Conservation (phyloP, 2,329 filamentous ascomycete genomes). For the Pestalotiopsis sp. region DNA sequence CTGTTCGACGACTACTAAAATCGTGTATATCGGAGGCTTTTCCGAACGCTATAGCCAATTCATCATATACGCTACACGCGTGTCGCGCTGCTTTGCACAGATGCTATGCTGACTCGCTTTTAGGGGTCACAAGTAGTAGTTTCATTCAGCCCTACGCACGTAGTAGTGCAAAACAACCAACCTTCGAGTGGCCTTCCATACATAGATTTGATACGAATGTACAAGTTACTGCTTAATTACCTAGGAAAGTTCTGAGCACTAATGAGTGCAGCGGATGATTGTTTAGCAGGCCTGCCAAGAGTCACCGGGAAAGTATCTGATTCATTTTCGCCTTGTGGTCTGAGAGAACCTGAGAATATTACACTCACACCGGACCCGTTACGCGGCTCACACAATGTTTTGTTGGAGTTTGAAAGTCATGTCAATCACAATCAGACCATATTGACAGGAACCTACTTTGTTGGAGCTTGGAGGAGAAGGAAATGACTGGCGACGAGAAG, state of each 20-base stretch:
- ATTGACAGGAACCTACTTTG: no score
- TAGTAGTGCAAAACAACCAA: neutral
- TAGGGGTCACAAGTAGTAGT: neutral
- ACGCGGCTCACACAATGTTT: no score
- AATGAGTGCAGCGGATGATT: neutral
- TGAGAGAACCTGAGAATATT: no score
- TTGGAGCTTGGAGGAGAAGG: neutral
- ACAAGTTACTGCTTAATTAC: neutral
- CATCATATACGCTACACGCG: neutral
- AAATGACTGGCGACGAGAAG: neutral
- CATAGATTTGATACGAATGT: neutral
- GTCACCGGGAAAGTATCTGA: no score
- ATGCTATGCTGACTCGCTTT: neutral
- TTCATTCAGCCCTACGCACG: neutral
- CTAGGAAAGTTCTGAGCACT: neutral
- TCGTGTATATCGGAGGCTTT: neutral
- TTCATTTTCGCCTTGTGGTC: no score
- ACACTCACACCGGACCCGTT: no score
- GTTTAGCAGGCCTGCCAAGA: no score
- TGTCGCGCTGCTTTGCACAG: neutral
- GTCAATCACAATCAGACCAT: no score
- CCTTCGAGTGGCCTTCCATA: neutral
- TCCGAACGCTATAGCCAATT: neutral
- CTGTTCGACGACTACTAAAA: neutral
- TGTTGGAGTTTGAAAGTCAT: no score